Percentiles rank a stretch among this genome's conserved stretches.
These are phyloP conservation scores for Nicotiana obtusifolia DNA, from an alignment of 257 asterid species.

Conservation along the genomic window DNA sequence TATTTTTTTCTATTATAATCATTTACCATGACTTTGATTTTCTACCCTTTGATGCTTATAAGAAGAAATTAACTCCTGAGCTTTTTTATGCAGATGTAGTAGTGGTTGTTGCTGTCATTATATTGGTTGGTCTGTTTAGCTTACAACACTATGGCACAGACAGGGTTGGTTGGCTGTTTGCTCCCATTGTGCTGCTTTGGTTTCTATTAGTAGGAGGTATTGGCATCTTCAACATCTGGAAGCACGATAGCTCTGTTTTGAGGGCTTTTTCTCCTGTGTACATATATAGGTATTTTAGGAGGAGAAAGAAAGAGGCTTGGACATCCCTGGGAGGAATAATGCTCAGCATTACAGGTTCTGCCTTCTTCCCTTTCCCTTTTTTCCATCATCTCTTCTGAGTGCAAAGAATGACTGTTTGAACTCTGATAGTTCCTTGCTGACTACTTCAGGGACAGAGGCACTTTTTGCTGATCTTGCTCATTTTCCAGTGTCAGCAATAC, in stretches of 20 bases:
- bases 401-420: background rate
- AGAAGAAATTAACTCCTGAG: background rate
- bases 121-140: slow-evolving; percentile 86
- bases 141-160: slow-evolving; percentile 96
- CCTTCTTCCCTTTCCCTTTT: background rate
- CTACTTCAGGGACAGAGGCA: slow-evolving; percentile 88
- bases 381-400: background rate
- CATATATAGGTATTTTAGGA: slow-evolving; percentile 62
- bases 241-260: slow-evolving; percentile 68
- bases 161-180: slow-evolving; percentile 96
- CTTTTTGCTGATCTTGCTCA: slow-evolving; percentile 96
- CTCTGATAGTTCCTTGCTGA: slow-evolving; percentile 12
- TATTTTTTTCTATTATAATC: background rate
- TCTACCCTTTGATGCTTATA: background rate
- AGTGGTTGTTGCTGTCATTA: slow-evolving; percentile 75
- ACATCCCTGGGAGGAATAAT: slow-evolving; percentile 95
- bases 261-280: slow-evolving; percentile 82
- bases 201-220: slow-evolving; percentile 90
- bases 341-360: slow-evolving; percentile 94
- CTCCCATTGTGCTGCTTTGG: slow-evolving; percentile 91
- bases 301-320: slow-evolving; percentile 63
- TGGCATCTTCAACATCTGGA: slow-evolving; percentile 78
- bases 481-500: slow-evolving; percentile 88
- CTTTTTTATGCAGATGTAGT: slow-evolving; percentile 65
- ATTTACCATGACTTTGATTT: background rate